Base-by-base conservation (phyloP, 345 rosid genomes). In the Populus euphratica region DNA sequence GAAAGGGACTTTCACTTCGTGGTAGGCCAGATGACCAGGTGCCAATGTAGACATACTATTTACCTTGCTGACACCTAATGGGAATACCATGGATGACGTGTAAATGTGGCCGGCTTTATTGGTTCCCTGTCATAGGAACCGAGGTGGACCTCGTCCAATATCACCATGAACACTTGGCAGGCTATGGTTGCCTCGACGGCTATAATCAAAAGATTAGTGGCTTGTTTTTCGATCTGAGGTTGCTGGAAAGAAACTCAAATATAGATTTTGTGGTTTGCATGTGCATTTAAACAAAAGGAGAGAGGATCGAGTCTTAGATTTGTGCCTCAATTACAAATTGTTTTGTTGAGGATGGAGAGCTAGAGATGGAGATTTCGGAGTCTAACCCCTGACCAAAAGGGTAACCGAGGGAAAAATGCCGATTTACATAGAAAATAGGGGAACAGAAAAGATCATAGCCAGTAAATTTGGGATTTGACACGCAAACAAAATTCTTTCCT, bases 121-220 rank as follows among this genome's bases (percentile, higher is more conserved):
- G 59, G 76, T 73, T 62, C 66, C 75, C 56, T 18, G 10, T 69
- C 35, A 18, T 6, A 76, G 75, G 67, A 31, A 81, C 81, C 72
- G 39, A 68, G 3, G 72, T 69, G 80, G 78, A 73, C 31, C 16
- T 64, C 8, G 0, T 2, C 13, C 21, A n/a, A 27, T 6, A 18
- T 1, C 72, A 36, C 27, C 21, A 49, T 2, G 21, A 25, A 74
- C 75, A 77, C 81, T 63, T 81, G 81, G 39, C 67, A 17, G 8
- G 7, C 38, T 50, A 25, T 73, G 5, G 65, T 69, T 73, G 61
- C 41, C 7, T 63, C 7, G 75, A 36, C 75, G 84, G 78, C 77
- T 62, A 17, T 39, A 69, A 73, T 73, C 68, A 18, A 8, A 68
- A 44, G 27, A 65, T 56, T 14, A 61, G 4, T n/a, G 27, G 5